These are phyloP conservation scores for Ceratonia siliqua DNA, from an alignment of 306 rosid species.

Conservation along the genomic window DNA sequence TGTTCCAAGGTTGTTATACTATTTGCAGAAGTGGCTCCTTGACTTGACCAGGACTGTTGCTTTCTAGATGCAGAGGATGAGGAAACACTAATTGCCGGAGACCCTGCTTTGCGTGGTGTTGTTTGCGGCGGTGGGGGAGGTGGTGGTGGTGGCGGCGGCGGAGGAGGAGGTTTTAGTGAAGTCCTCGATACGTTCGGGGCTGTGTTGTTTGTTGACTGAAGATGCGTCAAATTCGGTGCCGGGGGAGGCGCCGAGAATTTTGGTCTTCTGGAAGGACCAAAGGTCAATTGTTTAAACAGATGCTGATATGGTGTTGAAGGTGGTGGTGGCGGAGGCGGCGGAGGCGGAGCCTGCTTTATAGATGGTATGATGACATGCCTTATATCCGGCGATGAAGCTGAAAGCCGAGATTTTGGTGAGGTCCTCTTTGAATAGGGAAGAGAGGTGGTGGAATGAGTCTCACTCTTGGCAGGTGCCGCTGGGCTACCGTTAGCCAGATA, in stretches of 20 bases:
- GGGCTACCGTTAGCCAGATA: slow-evolving; percentile 38
- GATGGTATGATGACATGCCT: slow-evolving; percentile 35
- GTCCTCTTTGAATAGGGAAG: slow-evolving; percentile 77
- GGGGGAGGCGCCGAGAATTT: slow-evolving; percentile 78
- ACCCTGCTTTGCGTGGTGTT: slow-evolving; percentile 32
- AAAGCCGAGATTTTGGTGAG: slow-evolving; percentile 73
- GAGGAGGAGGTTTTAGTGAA: slow-evolving; percentile 46
- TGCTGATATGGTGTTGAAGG: slow-evolving; percentile 26
- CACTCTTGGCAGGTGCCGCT: slow-evolving; percentile 2
- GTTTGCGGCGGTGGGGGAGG: slow-evolving; percentile 29
- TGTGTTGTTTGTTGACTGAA: slow-evolving; percentile 48
- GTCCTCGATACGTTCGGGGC: slow-evolving; percentile 20
- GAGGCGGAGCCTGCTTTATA: slow-evolving; percentile 35
- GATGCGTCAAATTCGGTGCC: slow-evolving; percentile 59
- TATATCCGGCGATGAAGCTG: slow-evolving; percentile 48
- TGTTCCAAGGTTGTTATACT: slow-evolving; percentile 25
- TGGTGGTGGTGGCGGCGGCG: slow-evolving; percentile 41
- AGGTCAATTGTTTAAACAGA: slow-evolving; percentile 17
- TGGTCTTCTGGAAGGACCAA: slow-evolving; percentile 46
- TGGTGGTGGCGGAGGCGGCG: slow-evolving; percentile 31
- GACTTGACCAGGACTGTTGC: slow-evolving; percentile 38
- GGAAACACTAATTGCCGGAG: slow-evolving; percentile 32
- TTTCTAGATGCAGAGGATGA: slow-evolving; percentile 31
- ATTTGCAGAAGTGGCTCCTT: slow-evolving; percentile 34
- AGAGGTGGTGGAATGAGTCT: slow-evolving; percentile 19